Evolutionary conservation across 768 basidiomycete species (phyloP), one percentile per base, ranked within the genome.

Genomic region (Leccinellum luteum): DNA sequence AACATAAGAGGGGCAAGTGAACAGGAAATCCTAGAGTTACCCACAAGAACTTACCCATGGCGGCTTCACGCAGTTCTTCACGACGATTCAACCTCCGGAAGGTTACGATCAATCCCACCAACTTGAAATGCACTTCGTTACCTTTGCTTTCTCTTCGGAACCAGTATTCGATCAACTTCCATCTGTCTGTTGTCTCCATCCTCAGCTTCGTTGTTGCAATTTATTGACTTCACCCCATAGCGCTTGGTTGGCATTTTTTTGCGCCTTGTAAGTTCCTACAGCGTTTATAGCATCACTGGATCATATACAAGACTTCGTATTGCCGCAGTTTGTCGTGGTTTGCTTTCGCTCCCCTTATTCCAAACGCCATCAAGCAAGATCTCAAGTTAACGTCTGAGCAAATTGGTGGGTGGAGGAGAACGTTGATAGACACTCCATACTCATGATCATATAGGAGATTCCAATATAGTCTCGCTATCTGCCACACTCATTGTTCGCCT

Each of bases 271-370:
- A 41, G 69, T 25, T 23, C 21, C 35, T 15, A 41, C 38, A 28
- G n/a, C 4, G 14, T 34, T 21, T 15, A 48, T 17, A 23, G 28
- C 9, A 41, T 35, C 1, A 6, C 23, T 17, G 9, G 27, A 23
- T 3, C 1, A 4, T 14, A 14, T 74, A 25, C 45, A 34, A 23
- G 38, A 30, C 30, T 30, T 30, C 7, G 30, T 30, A 23, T 30
- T 7, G n/a, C 15, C 32, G 15, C 51, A 75, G 75, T 45, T 52
- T 76, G 23, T 73, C 74, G 0, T 80, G 83, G 85, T 85, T 85
- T 56, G 83, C 84, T 1, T 85, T 86, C 63, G 75, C 83, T 15
- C 84, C 84, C 0, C 77, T 85, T 15, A 77, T 83, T 34, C 81
- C 83, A 0, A 79, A 81, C 8, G 81, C 76, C 30, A 84, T 86